Base-by-base conservation (phyloP, 441 rosid species). In the Syzygium syzygioides region DNA sequence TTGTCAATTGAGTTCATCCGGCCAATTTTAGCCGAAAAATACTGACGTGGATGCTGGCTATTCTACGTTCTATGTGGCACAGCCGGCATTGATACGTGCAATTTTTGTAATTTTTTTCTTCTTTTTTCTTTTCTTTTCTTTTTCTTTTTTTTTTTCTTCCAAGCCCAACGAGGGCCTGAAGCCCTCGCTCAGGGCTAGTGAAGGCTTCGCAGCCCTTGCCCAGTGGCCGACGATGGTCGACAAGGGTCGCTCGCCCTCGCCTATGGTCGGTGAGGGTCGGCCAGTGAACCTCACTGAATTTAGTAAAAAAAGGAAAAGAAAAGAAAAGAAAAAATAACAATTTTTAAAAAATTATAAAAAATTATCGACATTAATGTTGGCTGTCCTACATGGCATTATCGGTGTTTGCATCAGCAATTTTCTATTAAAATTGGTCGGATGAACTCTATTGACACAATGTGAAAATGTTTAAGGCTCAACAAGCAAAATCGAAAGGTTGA, bases 331-430 rank as follows among this genome's bases (percentile, higher is more conserved):
- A 14, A 53, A 14, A 4, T 14, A 53, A 14, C 4, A 4, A 4
- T 12, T 53, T 53, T 3, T 4, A 52, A 14, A 52, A 60, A 26
- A 60, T 2, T 60, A 52, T 4, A 3, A 60, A 28, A 60, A 60
- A 13, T 28, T 28, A 14, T 13, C 15, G 14, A 60, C 0, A 0
- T 5, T 2, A 1, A 2, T 1, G 15, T 1, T 20, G 1, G 0
- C 12, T 14, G 3, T 60, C 28, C 32, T 7, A 60, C 28, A 5
- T 45, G 48, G 9, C 48, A 45, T 45, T 45, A 45, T 45, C 48
- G 9, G 48, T 45, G 48, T 45, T 2, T 0, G 4, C 1, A 14
- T 3, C 17, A 14, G 17, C 1, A 5, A 3, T 14, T 53, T 53
- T 5, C 5, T 0, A 3, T 14, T 14, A 8, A 53, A 53, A 53